These are phyloP conservation scores for Cercospora sesami DNA, from an alignment of 2,329 filamentous ascomycete genomes.

Conservation along the genomic window DNA sequence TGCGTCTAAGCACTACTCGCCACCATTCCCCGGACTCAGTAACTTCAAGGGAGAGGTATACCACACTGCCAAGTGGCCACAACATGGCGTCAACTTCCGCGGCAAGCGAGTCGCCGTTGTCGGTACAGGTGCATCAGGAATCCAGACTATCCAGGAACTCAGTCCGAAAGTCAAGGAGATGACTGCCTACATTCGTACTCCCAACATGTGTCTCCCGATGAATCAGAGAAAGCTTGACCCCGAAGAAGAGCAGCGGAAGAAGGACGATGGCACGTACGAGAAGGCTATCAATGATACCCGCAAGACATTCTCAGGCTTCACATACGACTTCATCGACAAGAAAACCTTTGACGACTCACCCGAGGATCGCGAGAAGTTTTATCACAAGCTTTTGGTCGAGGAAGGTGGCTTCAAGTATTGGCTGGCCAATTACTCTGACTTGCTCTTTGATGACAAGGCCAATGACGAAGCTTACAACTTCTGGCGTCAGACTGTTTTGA, in stretches of 20 bases:
- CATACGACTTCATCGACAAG: conserved; percentile 55
- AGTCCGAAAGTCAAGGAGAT: conserved; percentile 55
- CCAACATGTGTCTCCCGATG: conserved; percentile 65
- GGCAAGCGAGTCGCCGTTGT: conserved; percentile 63
- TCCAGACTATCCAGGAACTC: conserved; percentile 64
- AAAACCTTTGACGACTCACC: conserved; percentile 50
- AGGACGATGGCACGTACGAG: conserved; percentile 42
- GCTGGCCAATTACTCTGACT: conserved; percentile 43
- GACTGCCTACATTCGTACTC: conserved; percentile 53
- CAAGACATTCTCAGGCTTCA: conserved; percentile 56
- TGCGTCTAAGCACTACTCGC: conserved; percentile 60
- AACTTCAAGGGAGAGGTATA: conserved; percentile 59
- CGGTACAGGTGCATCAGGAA: conserved; percentile 64
- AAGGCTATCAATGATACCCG: conserved; percentile 32
- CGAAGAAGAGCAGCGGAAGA: conserved; percentile 53
- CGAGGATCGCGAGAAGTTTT: conserved; percentile 52
- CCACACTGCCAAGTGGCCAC: conserved; percentile 57
- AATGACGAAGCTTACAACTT: conserved; percentile 45
- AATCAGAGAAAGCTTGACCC: conserved; percentile 47
- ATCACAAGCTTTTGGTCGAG: conserved; percentile 30
- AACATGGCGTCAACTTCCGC: conserved; percentile 53
- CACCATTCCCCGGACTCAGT: conserved; percentile 60
- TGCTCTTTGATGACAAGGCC: conserved; percentile 40
- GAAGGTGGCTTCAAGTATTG: conserved; percentile 47
- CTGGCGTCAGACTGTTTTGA: conserved; percentile 43